Base-by-base conservation (phyloP, 208 protist species). In the Wallacemonas sp. region DNA sequence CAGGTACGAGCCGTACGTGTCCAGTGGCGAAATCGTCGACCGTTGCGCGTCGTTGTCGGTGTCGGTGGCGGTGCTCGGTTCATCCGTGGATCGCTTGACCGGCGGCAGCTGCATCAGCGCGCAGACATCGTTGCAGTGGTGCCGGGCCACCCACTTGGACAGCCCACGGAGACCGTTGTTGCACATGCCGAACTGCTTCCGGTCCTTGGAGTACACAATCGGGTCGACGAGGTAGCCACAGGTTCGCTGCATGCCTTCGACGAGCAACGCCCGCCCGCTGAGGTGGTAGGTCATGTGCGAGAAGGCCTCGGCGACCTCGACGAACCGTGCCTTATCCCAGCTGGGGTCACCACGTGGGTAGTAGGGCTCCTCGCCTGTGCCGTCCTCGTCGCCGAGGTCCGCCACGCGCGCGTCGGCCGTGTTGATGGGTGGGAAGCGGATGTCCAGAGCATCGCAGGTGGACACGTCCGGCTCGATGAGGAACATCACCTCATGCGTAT, bases 291-390 rank as follows among this genome's bases (percentile, higher is more conserved):
- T 80, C 61, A 89, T 90, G 67, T 92, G 86, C 2, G 86, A 86
- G 57, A 92, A 86, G 8, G 81, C 86, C 44, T 96, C 87, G 2
- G 92, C 82, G 14, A 89, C 75, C 33, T 83, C 66, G 26, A 72
- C 57, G 64, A 70, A 78, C 28, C 73, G 64, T 20, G 64, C 39
- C 8, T 64, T 71, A 38, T 59, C 38, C 70, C 74, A 75, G 3
- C 45, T 22, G 2, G 62, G 20, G 61, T 72, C 70, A 25, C 50
- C 69, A 2, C 49, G 78, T 2, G 49, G 57, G 78, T 77, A 84
- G 57, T 50, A 64, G 10, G 42, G 57, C 29, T 46, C 42, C 39
- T 64, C 57, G 18, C 41, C 57, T 3, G 25, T 18, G 36, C 42
- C 45, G 23, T 67, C 55, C 2, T 63, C 61, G 26, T 72, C 38